Evolutionary conservation across 495 filamentous ascomycete species (phyloP).

Genomic region (Penicillium crystallinum): DNA sequence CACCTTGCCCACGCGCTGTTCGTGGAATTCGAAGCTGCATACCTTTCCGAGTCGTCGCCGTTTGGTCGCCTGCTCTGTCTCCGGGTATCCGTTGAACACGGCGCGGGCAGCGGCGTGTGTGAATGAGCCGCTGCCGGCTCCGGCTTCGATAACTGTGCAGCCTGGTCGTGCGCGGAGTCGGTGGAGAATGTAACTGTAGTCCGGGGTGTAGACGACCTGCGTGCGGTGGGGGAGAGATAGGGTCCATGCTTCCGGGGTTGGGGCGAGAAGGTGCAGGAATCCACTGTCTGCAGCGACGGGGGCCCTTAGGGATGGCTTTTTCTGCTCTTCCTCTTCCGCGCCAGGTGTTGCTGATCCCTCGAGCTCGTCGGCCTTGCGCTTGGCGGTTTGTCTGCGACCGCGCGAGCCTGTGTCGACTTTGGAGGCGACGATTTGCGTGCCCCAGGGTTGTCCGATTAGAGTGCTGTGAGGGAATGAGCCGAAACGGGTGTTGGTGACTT

Average conservation of each 20-base stretch:
- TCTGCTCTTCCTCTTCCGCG: slow-evolving; percentile 25
- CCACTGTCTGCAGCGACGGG: slow-evolving; percentile 65
- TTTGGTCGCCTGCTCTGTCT: slow-evolving; percentile 23
- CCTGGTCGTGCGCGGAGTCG: slow-evolving; percentile 79
- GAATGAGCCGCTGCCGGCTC: slow-evolving; percentile 91
- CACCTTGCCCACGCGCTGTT: slow-evolving; percentile 66
- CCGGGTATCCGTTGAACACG: slow-evolving; percentile 76
- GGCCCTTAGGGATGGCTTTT: slow-evolving; percentile 22
- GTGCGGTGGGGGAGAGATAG: slow-evolving; percentile 84
- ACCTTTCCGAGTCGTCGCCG: slow-evolving; percentile 59
- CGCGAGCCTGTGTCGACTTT: slow-evolving; percentile 82
- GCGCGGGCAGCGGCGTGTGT: slow-evolving; percentile 86
- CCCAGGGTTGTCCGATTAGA: slow-evolving; percentile 77
- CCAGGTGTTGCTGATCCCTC: slow-evolving; percentile 25
- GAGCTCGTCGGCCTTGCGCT: slow-evolving; percentile 50
- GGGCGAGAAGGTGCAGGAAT: slow-evolving; percentile 84
- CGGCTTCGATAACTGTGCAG: slow-evolving; percentile 79
- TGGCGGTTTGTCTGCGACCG: slow-evolving; percentile 50
- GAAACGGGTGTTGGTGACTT: slow-evolving; percentile 87
- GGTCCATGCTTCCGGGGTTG: slow-evolving; percentile 93
- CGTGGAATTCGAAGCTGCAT: slow-evolving; percentile 91
- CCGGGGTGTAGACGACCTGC: slow-evolving; percentile 95
- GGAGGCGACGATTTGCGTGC: slow-evolving; percentile 84
- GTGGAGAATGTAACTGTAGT: slow-evolving; percentile 94
- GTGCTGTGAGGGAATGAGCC: slow-evolving; percentile 93